Conservation (phyloP, 2,329 filamentous ascomycete genomes). For the Amylocarpus encephaloides region DNA sequence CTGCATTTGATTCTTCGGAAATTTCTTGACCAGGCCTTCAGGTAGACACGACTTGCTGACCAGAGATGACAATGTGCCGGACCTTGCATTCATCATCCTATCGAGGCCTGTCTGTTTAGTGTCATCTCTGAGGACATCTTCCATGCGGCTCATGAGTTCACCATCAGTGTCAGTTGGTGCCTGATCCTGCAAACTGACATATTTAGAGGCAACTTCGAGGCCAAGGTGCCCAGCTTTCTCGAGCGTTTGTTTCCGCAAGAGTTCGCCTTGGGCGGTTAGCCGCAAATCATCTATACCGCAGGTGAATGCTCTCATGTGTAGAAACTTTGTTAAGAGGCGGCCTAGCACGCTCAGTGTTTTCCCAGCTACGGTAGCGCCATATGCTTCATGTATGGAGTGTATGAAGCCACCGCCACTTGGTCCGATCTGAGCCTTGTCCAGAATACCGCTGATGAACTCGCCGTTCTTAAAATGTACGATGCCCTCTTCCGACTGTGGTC, state of each 20-base stretch:
- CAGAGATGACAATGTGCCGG: slow-evolving; percentile 63
- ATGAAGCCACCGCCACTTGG: slow-evolving; percentile 81
- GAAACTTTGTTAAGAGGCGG: slow-evolving; percentile 77
- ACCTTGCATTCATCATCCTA: slow-evolving; percentile 70
- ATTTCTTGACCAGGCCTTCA: slow-evolving; percentile 76
- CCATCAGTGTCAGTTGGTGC: slow-evolving; percentile 57
- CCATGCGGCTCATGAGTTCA: slow-evolving; percentile 70
- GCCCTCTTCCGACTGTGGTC: slow-evolving; percentile 67
- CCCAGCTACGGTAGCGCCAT: slow-evolving; percentile 80
- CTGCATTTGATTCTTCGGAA: slow-evolving; percentile 98
- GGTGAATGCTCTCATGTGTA: slow-evolving; percentile 92
- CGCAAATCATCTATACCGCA: slow-evolving; percentile 96
- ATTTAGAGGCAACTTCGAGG: slow-evolving; percentile 73
- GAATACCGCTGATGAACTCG: slow-evolving; percentile 80
- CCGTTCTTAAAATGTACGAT: slow-evolving; percentile 78
- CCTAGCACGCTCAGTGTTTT: slow-evolving; percentile 85
- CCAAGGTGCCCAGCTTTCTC: slow-evolving; percentile 63
- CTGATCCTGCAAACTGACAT: slow-evolving; percentile 72
- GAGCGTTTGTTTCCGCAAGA: slow-evolving; percentile 61
- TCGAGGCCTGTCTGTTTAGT: slow-evolving; percentile 88
- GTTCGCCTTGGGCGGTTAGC: slow-evolving; percentile 74
- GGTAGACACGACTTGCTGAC: slow-evolving; percentile 79
- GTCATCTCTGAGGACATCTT: slow-evolving; percentile 87
- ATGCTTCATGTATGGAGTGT: slow-evolving; percentile 88
- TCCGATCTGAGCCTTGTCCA: slow-evolving; percentile 94